Evolutionary conservation across 192 early-diverging fungal species (phyloP), one percentile per base, ranked within the genome.

Genomic region (Dimargaris cristalligena): DNA sequence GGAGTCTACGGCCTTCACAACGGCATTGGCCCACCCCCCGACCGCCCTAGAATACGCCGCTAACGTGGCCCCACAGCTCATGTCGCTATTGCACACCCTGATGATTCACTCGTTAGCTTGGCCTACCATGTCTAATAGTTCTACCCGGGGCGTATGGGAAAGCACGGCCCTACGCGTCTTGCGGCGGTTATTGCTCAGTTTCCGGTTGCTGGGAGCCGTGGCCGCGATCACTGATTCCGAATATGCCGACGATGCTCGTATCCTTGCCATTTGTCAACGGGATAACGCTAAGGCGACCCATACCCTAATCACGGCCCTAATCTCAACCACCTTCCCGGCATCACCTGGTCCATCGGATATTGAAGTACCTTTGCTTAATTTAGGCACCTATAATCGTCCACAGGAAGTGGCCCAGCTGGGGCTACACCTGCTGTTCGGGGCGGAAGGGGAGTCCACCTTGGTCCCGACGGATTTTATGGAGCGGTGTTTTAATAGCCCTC

Each of bases 341-440:
- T 11, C 38, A 41, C 2, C 23, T 2, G 1, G 23, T 31, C 9
- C 28, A 34, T 14, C 32, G 31, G 4, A 38, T 2, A 35, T 9
- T 8, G 20, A 9, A n/a, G 4, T 14, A 34, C 34, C 20, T 25
- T 1, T 16, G 13, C 3, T 31, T 57, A 34, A n/a, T 14, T 2
- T 29, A 52, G 30, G 6, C 25, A 26, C 23, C 50, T 2, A 52
- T 3, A 2, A 2, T 18, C 55, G 55, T 16, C 35, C 55, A 13
- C 55, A 57, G 55, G 55, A 34, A 20, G 4, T 57, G 4, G 55
- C 55, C 55, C 55, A 34, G 32, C 30, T 57, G 0, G 55, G 22
- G 34, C 23, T 57, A 8, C 55, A 34, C 33, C 18, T 57, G 55
- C 2, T 34, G n/a, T 34, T 57, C 18, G 14, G 13, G 8, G 10